Base-by-base conservation (phyloP, 495 filamentous ascomycete genomes). In the Neurospora intermedia region DNA sequence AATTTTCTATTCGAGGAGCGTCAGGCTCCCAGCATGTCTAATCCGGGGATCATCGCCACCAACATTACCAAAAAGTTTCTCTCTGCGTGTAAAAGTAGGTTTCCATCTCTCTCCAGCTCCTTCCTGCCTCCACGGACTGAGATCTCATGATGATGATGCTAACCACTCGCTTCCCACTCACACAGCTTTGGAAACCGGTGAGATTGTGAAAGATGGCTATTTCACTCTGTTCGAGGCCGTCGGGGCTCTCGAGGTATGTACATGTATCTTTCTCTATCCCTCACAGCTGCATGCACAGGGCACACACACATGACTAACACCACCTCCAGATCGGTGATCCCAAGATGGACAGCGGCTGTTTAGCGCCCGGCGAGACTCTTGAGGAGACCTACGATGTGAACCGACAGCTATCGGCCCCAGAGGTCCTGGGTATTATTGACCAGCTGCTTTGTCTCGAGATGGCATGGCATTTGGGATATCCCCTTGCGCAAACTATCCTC, bases 221-320 rank as follows among this genome's bases (percentile, higher is more conserved):
- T 98, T 99, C 77, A 97, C 93, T 8, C 87, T 98, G 10, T 97
- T 96, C 76, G 96, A 98, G 81, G 89, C 94, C 71, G 96, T 99
- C 75, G 93, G 92, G 73, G 95, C 96, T 77, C 85, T 99, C 75
- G 96, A 99, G 91, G 96, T 95, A 83, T 76, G 88, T 83, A 1
- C 35, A n/a, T n/a, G n/a, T 31, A 31, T 31, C 72, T 59, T 35
- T 6, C 72, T 69, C 0, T 9, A 9, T 11, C 46, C 48, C 39
- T 72, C 46, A 69, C 8, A 69, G 43, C 40, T 6, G 48, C 20
- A 20, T 39, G 6, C n/a, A 38, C 35, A 38, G 35, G 35, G 35
- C 7, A 39, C 39, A 39, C 6, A 4, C 35, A 1, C 27, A 16
- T 43, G n/a, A 43, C 42, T 43, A 13, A 66, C 54, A 16, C 31